phyloP scores from a whole-genome alignment of 1,284 basidiomycete genomes.

The Ustilago shanxiensis region DNA sequence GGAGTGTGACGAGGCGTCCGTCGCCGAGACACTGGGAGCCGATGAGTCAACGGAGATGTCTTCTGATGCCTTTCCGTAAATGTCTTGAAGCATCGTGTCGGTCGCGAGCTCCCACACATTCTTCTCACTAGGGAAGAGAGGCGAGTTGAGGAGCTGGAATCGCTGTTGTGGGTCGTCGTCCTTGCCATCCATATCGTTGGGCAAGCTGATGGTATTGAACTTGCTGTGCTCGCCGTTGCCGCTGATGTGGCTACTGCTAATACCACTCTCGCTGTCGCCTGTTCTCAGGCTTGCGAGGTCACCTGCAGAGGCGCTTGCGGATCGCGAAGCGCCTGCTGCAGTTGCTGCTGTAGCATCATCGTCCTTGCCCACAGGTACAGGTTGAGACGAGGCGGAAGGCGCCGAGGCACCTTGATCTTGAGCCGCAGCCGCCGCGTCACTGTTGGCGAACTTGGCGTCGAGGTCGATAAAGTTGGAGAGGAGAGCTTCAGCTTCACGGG shows the following conservation, averaged over 20 bases:
- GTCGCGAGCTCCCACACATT: conserved; percentile 49
- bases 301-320: conserved; percentile 42
- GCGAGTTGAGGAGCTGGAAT: conserved; percentile 44
- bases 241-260: conserved; percentile 16
- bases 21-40: conserved; percentile 10
- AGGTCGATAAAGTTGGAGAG: conserved; percentile 55
- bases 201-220: conserved; percentile 39
- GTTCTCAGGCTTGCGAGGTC: conserved; percentile 44
- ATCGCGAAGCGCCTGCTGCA: conserved; percentile 35
- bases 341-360: conserved; percentile 30
- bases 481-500: conserved; percentile 58
- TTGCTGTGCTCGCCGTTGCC: conserved; percentile 12
- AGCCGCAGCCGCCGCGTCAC: conserved; percentile 51
- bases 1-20: conserved; percentile 16
- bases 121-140: conserved; percentile 35
- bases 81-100: conserved; percentile 50
- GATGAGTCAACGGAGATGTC: conserved; percentile 15
- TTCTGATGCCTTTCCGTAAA: conserved; percentile 25
- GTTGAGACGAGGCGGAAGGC: conserved; percentile 45
- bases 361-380: conserved; percentile 48
- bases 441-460: conserved; percentile 42
- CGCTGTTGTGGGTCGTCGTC: conserved; percentile 21
- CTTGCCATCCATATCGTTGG: conserved; percentile 20
- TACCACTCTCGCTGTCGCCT: conserved; percentile 20
- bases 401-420: conserved; percentile 50